Base-by-base conservation (phyloP, 2,329 filamentous ascomycete genomes). In the Phyllosticta citriasiana region DNA sequence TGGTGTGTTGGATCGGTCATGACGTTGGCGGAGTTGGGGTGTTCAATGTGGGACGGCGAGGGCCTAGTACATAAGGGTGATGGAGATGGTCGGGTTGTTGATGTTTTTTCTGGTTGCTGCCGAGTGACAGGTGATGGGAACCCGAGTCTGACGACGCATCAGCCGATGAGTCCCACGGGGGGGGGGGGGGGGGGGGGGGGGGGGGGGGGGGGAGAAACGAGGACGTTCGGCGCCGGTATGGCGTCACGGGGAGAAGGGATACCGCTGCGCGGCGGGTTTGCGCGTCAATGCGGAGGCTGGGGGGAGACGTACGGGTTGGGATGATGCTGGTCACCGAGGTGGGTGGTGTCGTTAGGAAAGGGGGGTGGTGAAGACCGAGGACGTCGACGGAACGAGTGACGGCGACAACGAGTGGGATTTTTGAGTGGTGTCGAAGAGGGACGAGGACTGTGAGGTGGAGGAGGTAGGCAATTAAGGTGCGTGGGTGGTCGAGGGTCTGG, bases 41-140 rank as follows among this genome's bases (percentile, higher is more conserved):
- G 40, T 16, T 4, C 19, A 22, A 22, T 22, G 58, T 14, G n/a
- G n/a, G 40, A n/a, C 6, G 33, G 24, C 53, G 33, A 53, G 19
- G 22, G 53, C 51, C 55, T 50, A 60, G 58, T 27, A 60, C 58
- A 60, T 56, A 25, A 24, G 53, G 53, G 40, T 53, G 53, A n/a
- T 26, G 26, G 35, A 33, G 35, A 52, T 24, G 53, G 35, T 53
- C 40, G n/a, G 40, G 40, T n/a, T 47, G 16, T 47, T 47, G 40
- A n/a, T 47, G 40, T 47, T 47, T 47, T 47, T 47, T n/a, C 40
- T 47, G 16, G 14, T 47, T 47, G 27, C 27, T 47, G 40, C 12
- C 16, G 40, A 47, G 16, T 16, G 40, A 47, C 40, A 47, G 40
- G 40, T 47, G 40, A 47, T n/a, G 40, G 40, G 16, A n/a, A 16